Conservation (phyloP, 202 grass and related monocot species). For the Setaria italica region DNA sequence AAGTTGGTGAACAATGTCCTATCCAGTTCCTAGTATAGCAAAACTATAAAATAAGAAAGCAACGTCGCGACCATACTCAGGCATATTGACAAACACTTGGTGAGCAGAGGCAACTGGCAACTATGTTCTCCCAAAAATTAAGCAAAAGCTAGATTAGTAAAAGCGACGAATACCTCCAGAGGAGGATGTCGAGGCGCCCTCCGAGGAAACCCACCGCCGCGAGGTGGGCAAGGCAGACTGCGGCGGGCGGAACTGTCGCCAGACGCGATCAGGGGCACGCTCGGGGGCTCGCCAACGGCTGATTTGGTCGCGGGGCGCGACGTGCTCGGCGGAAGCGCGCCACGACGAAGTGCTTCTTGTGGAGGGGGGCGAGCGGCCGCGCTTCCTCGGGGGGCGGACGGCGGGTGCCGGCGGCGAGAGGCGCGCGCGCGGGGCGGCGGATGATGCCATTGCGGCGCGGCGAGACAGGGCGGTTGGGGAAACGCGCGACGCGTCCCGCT, state of each 20-base stretch:
- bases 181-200: conserved; percentile 50
- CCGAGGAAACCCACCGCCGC: conserved; percentile 59
- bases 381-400: conserved; percentile 25
- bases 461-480: neutral
- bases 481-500: no score
- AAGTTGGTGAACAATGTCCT: neutral
- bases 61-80: neutral
- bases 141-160: neutral
- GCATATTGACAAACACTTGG: conserved; percentile 37
- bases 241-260: conserved; percentile 9
- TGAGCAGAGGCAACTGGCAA: conserved; percentile 3
- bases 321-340: conserved; percentile 21
- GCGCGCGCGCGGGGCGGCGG: conserved; percentile 44
- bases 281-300: conserved; percentile 34
- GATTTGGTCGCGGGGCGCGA: conserved; percentile 27
- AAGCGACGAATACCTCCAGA: conserved; percentile 44
- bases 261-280: conserved; percentile 1
- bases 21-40: neutral
- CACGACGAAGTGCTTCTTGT: neutral
- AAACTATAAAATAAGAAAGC: neutral
- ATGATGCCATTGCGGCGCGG: conserved; percentile 48
- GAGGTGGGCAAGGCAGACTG: conserved; percentile 28
- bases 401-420: conserved; percentile 50
- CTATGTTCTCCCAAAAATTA: neutral
- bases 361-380: conserved; percentile 16